phyloP scores from a whole-genome alignment of 2,329 filamentous ascomycete genomes.

The Aureobasidium pullulans region DNA sequence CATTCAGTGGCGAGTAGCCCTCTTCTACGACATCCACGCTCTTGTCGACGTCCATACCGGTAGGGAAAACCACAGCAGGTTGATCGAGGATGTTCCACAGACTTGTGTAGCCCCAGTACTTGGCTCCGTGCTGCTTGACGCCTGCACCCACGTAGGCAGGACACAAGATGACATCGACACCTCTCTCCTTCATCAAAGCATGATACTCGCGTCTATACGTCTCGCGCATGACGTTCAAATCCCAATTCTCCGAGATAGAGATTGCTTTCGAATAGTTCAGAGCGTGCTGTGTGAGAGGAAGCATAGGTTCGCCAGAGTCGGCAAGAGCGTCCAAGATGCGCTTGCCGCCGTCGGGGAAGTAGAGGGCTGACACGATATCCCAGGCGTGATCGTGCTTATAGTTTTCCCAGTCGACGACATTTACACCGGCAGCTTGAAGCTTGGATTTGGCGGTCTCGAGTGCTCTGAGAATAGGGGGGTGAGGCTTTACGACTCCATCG shows the following conservation, averaged over 20 bases:
- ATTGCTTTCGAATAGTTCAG: slow-evolving; percentile 5
- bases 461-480: slow-evolving; percentile 30
- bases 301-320: slow-evolving; percentile 32
- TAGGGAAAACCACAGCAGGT: slow-evolving; percentile 27
- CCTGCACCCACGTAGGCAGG: slow-evolving; percentile 32
- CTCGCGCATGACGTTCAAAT: slow-evolving; percentile 26
- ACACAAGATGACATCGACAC: slow-evolving; percentile 30
- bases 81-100: slow-evolving; percentile 10
- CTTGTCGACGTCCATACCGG: slow-evolving; percentile 5
- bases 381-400: slow-evolving; percentile 45
- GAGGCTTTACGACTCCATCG: slow-evolving; percentile 43
- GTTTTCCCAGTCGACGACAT: slow-evolving; percentile 41
- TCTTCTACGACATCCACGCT: background rate
- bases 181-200: slow-evolving; percentile 31
- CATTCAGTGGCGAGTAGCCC: background rate
- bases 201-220: slow-evolving; percentile 29
- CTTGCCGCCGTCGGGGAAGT: slow-evolving; percentile 54
- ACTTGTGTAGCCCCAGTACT: slow-evolving; percentile 23
- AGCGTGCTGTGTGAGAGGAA: background rate
- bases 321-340: slow-evolving; percentile 36
- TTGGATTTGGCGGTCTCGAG: slow-evolving; percentile 21
- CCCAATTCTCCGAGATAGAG: slow-evolving; percentile 9
- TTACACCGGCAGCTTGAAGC: slow-evolving; percentile 14
- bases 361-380: slow-evolving; percentile 42
- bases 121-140: slow-evolving; percentile 23